phyloP scores from a whole-genome alignment of 164 flowering plant genomes.

The Hamamelis virginiana region DNA sequence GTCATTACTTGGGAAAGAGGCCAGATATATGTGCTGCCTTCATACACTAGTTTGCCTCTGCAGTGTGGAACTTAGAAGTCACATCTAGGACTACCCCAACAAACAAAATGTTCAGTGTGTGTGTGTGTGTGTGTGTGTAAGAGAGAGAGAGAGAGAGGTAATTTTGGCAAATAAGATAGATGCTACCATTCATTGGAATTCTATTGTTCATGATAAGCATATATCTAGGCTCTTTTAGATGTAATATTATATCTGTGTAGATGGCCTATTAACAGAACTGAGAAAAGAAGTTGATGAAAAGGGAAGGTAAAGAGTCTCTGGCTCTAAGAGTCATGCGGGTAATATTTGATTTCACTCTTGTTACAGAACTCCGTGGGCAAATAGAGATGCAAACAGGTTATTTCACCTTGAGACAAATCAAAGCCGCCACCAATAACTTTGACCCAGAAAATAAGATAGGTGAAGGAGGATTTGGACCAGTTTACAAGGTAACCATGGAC shows the following conservation, averaged over 20 bases:
- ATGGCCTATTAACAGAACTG: no score
- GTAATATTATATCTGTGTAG: no score
- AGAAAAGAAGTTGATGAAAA: no score
- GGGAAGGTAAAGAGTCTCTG: no score
- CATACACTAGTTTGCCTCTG: neutral
- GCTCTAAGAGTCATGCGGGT: no score
- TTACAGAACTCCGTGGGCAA: conserved; percentile 55
- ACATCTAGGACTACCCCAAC: neutral
- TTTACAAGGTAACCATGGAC: conserved; percentile 55
- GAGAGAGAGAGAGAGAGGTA: no score
- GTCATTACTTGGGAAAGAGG: neutral
- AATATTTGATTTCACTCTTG: neutral
- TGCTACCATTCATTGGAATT: no score
- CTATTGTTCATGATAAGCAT: no score
- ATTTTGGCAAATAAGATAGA: no score
- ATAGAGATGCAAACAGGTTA: conserved; percentile 57
- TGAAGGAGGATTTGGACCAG: conserved; percentile 90
- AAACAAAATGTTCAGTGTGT: no score
- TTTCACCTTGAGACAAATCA: conserved; percentile 67
- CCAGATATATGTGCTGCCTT: neutral
- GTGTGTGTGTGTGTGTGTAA: no score
- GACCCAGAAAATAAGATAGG: conserved; percentile 77
- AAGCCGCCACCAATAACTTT: conserved; percentile 72
- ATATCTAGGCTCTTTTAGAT: no score
- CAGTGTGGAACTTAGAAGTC: neutral